A percentile compares a stretch with the other conserved stretches of the same genome.
These are phyloP conservation scores for Alternaria incomplexa DNA, from an alignment of 2,329 filamentous ascomycete species.

Conservation along the genomic window DNA sequence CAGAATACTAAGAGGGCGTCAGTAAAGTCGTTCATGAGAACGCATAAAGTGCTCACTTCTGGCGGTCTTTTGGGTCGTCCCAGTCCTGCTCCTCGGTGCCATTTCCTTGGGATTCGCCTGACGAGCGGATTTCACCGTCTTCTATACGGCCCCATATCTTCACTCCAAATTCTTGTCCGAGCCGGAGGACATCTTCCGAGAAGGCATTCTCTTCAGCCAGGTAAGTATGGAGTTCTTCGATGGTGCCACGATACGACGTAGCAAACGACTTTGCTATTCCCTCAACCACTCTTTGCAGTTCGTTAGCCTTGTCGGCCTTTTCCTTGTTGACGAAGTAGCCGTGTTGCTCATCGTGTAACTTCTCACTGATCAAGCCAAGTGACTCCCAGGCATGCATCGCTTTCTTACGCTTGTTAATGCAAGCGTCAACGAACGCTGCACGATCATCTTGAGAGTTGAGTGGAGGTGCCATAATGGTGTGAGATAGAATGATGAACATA, in stretches of 20 bases:
- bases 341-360: neutral
- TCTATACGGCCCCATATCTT: conserved; percentile 11
- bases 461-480: conserved; percentile 4
- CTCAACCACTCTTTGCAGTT: conserved; percentile 11
- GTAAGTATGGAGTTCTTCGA: neutral
- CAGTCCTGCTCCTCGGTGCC: conserved; percentile 6
- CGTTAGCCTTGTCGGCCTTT: conserved; percentile 1
- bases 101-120: neutral
- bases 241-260: neutral
- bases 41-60: conserved; percentile 3
- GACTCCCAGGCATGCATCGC: conserved; percentile 7
- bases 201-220: conserved; percentile 9
- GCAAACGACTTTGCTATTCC: conserved; percentile 9
- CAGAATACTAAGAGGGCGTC: conserved; percentile 2
- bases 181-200: neutral
- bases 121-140: neutral
- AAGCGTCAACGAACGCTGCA: conserved; percentile 13
- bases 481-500: neutral
- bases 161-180: conserved; percentile 11
- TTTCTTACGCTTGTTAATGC: conserved; percentile 9
- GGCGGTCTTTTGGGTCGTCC: neutral
- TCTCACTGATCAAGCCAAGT: conserved; percentile 10
- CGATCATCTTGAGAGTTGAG: conserved; percentile 3
- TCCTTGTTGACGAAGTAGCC: conserved; percentile 8
- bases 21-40: neutral